Evolutionary conservation across 495 filamentous ascomycete genomes (phyloP).

Genomic region (Penicillium ucsense): DNA sequence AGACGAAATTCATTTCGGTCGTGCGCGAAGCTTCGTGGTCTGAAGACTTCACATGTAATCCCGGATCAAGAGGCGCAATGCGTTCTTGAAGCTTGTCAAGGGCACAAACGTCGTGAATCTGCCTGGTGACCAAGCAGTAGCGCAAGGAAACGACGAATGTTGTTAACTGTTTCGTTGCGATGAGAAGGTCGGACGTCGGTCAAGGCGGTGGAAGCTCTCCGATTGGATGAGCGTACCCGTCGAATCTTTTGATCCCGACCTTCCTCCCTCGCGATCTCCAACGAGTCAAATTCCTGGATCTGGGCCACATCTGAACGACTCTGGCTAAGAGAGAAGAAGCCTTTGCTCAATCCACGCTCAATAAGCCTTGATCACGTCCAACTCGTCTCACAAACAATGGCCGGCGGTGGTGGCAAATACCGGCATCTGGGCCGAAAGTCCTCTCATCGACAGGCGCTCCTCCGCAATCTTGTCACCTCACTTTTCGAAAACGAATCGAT

Average conservation of each 20-base stretch:
- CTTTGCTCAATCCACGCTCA: too few relatives aligned
- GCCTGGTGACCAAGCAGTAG: too few relatives aligned
- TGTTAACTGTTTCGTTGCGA: not conserved
- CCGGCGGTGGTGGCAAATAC: constrained; percentile 74
- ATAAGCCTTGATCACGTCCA: too few relatives aligned
- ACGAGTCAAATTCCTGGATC: not conserved
- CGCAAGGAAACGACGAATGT: too few relatives aligned
- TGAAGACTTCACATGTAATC: too few relatives aligned
- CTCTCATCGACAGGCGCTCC: constrained; percentile 80
- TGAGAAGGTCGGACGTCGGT: constrained; percentile 12
- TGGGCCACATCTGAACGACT: not conserved
- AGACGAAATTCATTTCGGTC: constrained; percentile 59
- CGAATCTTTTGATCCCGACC: constrained; percentile 30
- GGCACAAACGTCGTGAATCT: too few relatives aligned
- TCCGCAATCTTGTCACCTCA: constrained; percentile 94
- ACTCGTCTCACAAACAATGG: constrained; percentile 46
- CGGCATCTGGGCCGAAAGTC: constrained; percentile 76
- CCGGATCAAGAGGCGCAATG: not conserved
- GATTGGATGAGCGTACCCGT: constrained; percentile 27
- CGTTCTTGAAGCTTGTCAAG: not conserved
- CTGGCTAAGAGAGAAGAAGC: not conserved
- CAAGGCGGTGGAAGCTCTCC: constrained; percentile 26
- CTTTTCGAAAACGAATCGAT: constrained; percentile 88
- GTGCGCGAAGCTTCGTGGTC: too few relatives aligned
- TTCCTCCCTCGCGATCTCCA: constrained; percentile 8